Evolutionary conservation across 1,139 yeast species (phyloP).

Genomic region (Pichia sp.): DNA sequence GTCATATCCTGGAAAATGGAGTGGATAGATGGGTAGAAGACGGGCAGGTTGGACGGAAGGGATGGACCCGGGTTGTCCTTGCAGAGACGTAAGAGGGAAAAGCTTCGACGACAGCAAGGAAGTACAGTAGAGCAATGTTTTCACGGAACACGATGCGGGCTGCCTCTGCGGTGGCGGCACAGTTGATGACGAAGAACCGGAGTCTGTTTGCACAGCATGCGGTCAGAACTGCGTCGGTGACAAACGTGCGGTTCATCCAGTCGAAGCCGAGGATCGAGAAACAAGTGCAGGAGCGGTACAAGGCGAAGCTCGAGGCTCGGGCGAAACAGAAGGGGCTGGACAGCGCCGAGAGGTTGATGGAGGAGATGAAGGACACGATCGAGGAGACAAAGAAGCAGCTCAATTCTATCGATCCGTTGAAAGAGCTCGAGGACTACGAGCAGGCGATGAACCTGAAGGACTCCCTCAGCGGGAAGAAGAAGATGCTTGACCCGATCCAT

Average conservation of each 20-base stretch:
- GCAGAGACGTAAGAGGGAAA: too few species aligned
- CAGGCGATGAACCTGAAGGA: slow-evolving; percentile 34
- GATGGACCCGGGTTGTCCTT: too few species aligned
- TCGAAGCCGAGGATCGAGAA: slow-evolving; percentile 38
- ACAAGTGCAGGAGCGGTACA: slow-evolving; percentile 38
- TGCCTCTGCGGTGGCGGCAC: background rate
- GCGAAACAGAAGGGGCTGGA: slow-evolving; percentile 46
- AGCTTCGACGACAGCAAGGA: background rate
- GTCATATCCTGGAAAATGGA: background rate
- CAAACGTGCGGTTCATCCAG: slow-evolving; percentile 31
- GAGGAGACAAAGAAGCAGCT: slow-evolving; percentile 52
- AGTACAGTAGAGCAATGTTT: background rate
- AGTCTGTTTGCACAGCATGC: slow-evolving; percentile 1
- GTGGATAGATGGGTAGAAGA: too few species aligned
- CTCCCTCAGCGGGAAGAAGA: slow-evolving; percentile 21
- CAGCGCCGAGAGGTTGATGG: slow-evolving; percentile 59
- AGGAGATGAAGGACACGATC: slow-evolving; percentile 57
- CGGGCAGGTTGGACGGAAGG: too few species aligned
- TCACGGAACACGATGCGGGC: background rate
- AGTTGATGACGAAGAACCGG: background rate
- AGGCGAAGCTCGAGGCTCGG: slow-evolving; percentile 40
- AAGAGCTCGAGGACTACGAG: slow-evolving; percentile 59
- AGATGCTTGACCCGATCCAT: slow-evolving; percentile 44
- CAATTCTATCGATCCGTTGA: slow-evolving; percentile 63
- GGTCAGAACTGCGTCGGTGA: slow-evolving; percentile 23